These are phyloP conservation scores for Firmiana major DNA, from an alignment of 345 rosid genomes.

Conservation along the genomic window DNA sequence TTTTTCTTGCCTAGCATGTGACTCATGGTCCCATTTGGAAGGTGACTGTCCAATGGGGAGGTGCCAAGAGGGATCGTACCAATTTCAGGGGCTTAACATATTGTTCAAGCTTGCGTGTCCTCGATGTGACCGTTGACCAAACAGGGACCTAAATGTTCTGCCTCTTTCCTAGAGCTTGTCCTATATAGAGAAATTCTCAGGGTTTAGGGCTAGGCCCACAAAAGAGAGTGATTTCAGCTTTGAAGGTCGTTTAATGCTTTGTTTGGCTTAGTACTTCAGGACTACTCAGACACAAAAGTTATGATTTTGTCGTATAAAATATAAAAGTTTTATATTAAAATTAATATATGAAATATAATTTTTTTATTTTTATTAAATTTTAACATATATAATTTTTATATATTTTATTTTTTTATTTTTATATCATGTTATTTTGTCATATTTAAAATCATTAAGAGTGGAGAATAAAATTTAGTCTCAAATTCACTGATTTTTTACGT, in stretches of 20 bases:
- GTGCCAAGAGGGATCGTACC: background rate
- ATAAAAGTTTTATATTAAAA: no score
- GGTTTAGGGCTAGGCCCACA: constrained; percentile 26
- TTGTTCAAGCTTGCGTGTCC: constrained; percentile 23
- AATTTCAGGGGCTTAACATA: constrained; percentile 4
- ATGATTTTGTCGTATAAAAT: no score
- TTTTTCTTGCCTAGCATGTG: background rate
- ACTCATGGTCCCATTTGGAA: background rate
- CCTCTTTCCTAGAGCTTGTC: constrained; percentile 17
- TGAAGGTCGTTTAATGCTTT: background rate
- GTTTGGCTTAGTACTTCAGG: background rate
- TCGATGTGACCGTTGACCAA: constrained; percentile 55
- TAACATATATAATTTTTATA: no score
- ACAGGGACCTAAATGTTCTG: constrained; percentile 16
- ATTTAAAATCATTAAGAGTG: no score
- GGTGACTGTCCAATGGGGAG: background rate
- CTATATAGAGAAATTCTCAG: constrained; percentile 13
- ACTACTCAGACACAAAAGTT: no score
- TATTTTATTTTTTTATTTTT: no score
- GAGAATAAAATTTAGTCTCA: no score
- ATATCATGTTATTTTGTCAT: no score
- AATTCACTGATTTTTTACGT: background rate
- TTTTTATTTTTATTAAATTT: no score
- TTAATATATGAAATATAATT: no score
- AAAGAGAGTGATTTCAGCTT: background rate